Base-by-base conservation (phyloP, 257 asterid species). In the Nicotiana tabacum region DNA sequence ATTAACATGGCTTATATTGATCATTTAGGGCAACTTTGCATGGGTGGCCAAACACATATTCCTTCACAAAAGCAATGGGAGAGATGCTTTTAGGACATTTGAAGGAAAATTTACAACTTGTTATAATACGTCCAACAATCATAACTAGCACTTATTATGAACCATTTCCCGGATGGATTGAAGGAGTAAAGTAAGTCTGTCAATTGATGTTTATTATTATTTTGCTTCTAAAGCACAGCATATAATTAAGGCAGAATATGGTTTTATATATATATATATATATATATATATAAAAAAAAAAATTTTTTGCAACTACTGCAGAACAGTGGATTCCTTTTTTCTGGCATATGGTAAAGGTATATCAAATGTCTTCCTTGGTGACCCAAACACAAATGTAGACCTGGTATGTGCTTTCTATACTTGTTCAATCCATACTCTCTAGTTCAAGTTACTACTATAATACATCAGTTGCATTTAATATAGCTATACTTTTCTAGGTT, bases 11-110 rank as follows among this genome's bases (percentile, higher is more conserved):
- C 11, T 27, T 15, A 27, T 29, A 35, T 4, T 33, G 37, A 69
- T 37, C 7, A 68, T 72, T 76, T 85, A 91, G 95, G 81, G 93
- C 92, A 65, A 90, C 82, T 4, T 85, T 80, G 60, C 88, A 90
- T 78, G 95, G 95, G 33, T 91, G 95, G 93, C 92, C 95, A 66
- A 91, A 92, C 51, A 87, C 92, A 0, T 92, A 92, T 77, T 84
- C 89, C 0, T 88, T 92, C 84, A 92, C 96, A 76, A 92, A 92
- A 68, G 90, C 92, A 69, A 92, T 92, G 92, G 96, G 96, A 62
- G 96, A 92, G 82, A 92, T 89, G 93, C 3, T 89, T 81, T 74
- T 92, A 80, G 91, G 88, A 11, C 67, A 77, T 12, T 78, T 79
- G 11, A 84, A 83, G 70, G 87, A 79, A 16, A 66, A 81, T 1